Evolutionary conservation across 306 rosid genomes (phyloP).

Genomic region (Prinsepia uniflora): DNA sequence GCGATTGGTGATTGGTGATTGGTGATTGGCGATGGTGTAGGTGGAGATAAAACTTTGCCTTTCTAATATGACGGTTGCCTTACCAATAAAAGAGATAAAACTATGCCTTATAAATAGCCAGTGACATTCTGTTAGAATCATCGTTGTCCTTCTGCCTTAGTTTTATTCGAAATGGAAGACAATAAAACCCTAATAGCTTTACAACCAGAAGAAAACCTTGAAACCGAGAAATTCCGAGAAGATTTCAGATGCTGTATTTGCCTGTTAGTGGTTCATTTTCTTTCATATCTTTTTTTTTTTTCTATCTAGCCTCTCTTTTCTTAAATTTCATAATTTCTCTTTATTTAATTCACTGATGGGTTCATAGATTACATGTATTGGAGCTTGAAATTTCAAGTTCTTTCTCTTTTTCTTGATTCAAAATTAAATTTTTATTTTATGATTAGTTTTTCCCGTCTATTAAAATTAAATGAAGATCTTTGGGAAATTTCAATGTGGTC

Average conservation of each 20-base stretch:
- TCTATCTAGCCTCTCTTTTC: background rate
- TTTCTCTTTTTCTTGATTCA: background rate
- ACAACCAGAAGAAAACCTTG: background rate
- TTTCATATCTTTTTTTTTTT: background rate
- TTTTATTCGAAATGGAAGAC: slow-evolving; percentile 10
- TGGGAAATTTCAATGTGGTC: background rate
- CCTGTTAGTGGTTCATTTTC: slow-evolving; percentile 1
- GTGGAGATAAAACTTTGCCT: too few relatives aligned
- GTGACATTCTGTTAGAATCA: background rate
- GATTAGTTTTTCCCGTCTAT: background rate
- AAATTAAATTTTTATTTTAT: background rate
- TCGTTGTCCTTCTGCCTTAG: background rate
- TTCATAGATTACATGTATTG: background rate
- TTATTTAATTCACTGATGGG: background rate
- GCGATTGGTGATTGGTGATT: too few relatives aligned
- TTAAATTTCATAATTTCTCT: background rate
- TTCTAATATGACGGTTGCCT: too few relatives aligned
- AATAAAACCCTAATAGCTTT: background rate
- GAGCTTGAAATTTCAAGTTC: background rate
- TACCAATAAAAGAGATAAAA: too few relatives aligned
- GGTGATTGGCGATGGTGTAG: too few relatives aligned
- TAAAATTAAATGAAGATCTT: background rate
- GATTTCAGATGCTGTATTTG: slow-evolving; percentile 16
- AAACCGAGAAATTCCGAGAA: slow-evolving; percentile 6
- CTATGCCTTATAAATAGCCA: too few relatives aligned